Evolutionary conservation across 352 stramenopile genomes (phyloP), one percentile per base, ranked within the genome.

Genomic region (Phytophthora hibernalis): DNA sequence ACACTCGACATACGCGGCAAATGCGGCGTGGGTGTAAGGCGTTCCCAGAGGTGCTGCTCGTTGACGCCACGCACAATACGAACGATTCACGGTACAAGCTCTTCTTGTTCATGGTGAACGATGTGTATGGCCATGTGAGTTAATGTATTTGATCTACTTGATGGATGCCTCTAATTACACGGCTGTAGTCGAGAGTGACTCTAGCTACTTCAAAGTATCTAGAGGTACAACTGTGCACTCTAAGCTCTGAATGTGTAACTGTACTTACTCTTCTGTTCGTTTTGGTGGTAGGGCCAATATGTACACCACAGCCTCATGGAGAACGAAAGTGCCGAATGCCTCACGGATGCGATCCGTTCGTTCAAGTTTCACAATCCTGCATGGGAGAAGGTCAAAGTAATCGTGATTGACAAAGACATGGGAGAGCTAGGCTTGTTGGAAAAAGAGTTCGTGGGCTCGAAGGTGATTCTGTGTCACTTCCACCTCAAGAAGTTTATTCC

Each of bases 21-120:
- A 50, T 49, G 52, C 52, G 52, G 0, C 52, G 37, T 13, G 24
- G 35, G 20, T 59, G 49, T 11, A 48, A 33, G 21, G 18, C 33
- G 9, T 59, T 47, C 33, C 52, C 52, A 5, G n/a, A 59, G 20
- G 52, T 59, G 5, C 24, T 59, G 9, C 21, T 59, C 6, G 15
- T 59, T 47, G 52, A 50, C 12, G 35, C 52, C 10, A 59, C 52
- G 22, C 52, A 59, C 35, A 48, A 48, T 15, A 59, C 52, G 1
- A 48, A 59, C 20, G 26, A 50, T 5, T 48, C 35, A 15, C 52
- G 51, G 6, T 49, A 59, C 18, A n/a, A n/a, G n/a, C n/a, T n/a
- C n/a, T n/a, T n/a, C n/a, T n/a, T n/a, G n/a, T n/a, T n/a, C n/a
- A n/a, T n/a, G n/a, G n/a, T n/a, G n/a, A n/a, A n/a, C n/a, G n/a